These are phyloP conservation scores for Paramecium bursaria DNA, from an alignment of 73 alveolate species.

Conservation along the genomic window DNA sequence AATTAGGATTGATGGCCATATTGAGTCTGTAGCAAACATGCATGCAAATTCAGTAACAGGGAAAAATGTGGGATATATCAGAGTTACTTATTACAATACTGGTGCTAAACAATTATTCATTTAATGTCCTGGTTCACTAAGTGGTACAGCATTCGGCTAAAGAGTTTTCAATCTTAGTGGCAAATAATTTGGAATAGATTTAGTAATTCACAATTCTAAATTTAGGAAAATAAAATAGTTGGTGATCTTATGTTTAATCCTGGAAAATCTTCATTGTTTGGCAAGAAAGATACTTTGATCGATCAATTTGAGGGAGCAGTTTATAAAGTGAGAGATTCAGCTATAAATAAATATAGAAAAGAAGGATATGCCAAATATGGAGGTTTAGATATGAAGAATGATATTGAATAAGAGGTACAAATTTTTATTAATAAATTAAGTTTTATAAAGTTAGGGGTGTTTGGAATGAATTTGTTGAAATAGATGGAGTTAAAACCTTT, in stretches of 20 bases:
- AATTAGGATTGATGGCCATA: slow-evolving; percentile 49
- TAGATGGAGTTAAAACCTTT: slow-evolving; percentile 66
- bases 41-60: slow-evolving; percentile 74
- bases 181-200: slow-evolving; percentile 34
- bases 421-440: neutral
- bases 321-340: slow-evolving; percentile 46
- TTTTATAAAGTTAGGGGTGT: slow-evolving; percentile 34
- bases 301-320: slow-evolving; percentile 64
- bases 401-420: slow-evolving; percentile 57
- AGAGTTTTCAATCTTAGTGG: slow-evolving; percentile 65
- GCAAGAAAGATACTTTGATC: slow-evolving; percentile 19
- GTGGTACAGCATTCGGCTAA: slow-evolving; percentile 70
- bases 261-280: slow-evolving; percentile 45
- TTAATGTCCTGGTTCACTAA: slow-evolving; percentile 63
- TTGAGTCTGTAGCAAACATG: slow-evolving; percentile 70
- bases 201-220: neutral
- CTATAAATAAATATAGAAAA: slow-evolving; percentile 28
- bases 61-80: slow-evolving; percentile 55
- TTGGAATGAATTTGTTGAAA: slow-evolving; percentile 57
- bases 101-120: slow-evolving; percentile 51
- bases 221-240: slow-evolving; percentile 49
- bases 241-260: slow-evolving; percentile 67
- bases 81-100: slow-evolving; percentile 64
- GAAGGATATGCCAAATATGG: slow-evolving; percentile 59
- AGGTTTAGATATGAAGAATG: slow-evolving; percentile 64